Percentiles rank a stretch among this genome's conserved stretches.
phyloP scores from a whole-genome alignment of 192 early-diverging fungal genomes.

The Phycomyces nitens region DNA sequence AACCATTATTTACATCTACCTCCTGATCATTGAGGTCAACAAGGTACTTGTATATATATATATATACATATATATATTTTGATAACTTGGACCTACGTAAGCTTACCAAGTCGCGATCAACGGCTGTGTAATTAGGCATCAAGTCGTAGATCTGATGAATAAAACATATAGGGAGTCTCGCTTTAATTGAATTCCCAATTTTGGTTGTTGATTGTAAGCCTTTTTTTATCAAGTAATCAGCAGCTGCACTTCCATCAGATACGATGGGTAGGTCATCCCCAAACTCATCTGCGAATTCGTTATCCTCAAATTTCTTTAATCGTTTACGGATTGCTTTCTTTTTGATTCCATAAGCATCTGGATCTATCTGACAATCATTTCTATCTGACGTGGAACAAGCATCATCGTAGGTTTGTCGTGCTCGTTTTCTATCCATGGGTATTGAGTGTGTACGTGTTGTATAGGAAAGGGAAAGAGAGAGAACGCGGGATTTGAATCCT shows the following conservation, averaged over 20 bases:
- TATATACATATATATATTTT: not conserved
- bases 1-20: slow-evolving; percentile 29
- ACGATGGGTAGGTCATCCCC: not conserved
- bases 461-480: not conserved
- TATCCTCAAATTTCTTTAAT: not conserved
- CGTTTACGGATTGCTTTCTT: slow-evolving; percentile 1
- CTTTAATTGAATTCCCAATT: not conserved
- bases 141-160: slow-evolving; percentile 47
- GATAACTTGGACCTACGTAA: not conserved
- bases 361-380: not conserved
- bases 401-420: too few species aligned
- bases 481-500: not conserved
- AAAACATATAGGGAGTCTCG: slow-evolving; percentile 35
- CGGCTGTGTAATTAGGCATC: slow-evolving; percentile 34
- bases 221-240: slow-evolving; percentile 11
- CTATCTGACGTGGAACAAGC: too few species aligned
- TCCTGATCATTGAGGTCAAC: slow-evolving; percentile 16
- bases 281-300: slow-evolving; percentile 3
- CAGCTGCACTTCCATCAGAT: slow-evolving; percentile 16
- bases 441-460: not conserved
- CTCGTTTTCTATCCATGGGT: too few species aligned
- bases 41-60: too few species aligned
- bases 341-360: slow-evolving; percentile 25
- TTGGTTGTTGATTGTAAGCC: not conserved
- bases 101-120: slow-evolving; percentile 45